Evolutionary conservation across 441 rosid genomes (phyloP).

Genomic region (Kokia cookei): DNA sequence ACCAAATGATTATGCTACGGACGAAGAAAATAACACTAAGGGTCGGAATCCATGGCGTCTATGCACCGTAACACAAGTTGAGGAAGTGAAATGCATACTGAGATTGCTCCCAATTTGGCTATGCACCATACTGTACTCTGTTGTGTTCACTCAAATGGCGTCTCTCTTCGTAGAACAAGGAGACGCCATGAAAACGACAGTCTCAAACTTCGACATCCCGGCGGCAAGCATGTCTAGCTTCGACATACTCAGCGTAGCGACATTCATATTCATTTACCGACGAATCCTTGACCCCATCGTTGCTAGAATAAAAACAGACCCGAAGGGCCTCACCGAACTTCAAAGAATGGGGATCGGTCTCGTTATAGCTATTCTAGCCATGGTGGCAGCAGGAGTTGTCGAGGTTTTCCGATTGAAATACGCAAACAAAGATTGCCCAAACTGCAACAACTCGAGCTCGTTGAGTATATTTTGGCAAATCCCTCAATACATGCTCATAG

Average conservation of each 20-base stretch:
- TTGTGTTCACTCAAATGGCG: slow-evolving; percentile 78
- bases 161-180: slow-evolving; percentile 76
- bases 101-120: slow-evolving; percentile 67
- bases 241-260: slow-evolving; percentile 62
- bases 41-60: slow-evolving; percentile 42
- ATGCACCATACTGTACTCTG: slow-evolving; percentile 73
- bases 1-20: slow-evolving; percentile 27
- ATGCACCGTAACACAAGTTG: slow-evolving; percentile 62
- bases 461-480: slow-evolving; percentile 73
- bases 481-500: slow-evolving; percentile 62
- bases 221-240: slow-evolving; percentile 74
- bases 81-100: slow-evolving; percentile 69
- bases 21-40: slow-evolving; percentile 8
- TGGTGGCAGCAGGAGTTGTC: slow-evolving; percentile 57
- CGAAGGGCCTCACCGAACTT: slow-evolving; percentile 52
- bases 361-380: slow-evolving; percentile 49
- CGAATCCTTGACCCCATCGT: slow-evolving; percentile 49
- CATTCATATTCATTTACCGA: slow-evolving; percentile 52
- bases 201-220: slow-evolving; percentile 43
- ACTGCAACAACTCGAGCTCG: slow-evolving; percentile 35
- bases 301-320: slow-evolving; percentile 24
- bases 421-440: slow-evolving; percentile 19
- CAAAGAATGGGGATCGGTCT: slow-evolving; percentile 71
- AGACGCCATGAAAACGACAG: slow-evolving; percentile 51
- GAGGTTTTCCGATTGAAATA: slow-evolving; percentile 47